Base-by-base conservation (phyloP, 768 basidiomycete genomes). In the Leccinum incarnatum region DNA sequence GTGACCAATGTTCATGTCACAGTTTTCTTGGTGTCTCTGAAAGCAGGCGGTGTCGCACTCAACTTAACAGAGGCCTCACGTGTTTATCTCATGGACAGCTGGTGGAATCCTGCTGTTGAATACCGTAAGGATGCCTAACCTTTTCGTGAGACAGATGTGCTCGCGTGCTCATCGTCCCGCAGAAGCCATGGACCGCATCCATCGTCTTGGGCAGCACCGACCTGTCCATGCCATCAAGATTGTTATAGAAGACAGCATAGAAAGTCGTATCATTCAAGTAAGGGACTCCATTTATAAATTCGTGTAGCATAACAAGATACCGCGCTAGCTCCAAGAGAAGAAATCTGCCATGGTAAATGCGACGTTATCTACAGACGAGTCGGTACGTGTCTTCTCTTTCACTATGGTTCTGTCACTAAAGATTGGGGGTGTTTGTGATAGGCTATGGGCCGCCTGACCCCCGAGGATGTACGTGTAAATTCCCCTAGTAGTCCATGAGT, bases 31-130 rank as follows among this genome's bases (percentile, higher is more conserved):
- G 93, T 99, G 67, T 91, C 89, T 62, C 78, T 99, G 69, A 98
- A 97, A 73, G 96, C 96, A 1, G 96, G 96, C 51, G 95, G 95
- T 71, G 94, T 94, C 4, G 93, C 92, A 3, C 79, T 96, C 52
- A 95, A 95, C 70, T 72, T 95, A 64, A 93, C 92, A 0, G 92
- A 93, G 71, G 95, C 95, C 0, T 93, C 91, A 34, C 89, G 92
- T 27, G 94, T 97, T 19, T 96, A 93, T 73, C 82, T 97, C 67
- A 96, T 98, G 94, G 96, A 96, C 70, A 91, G 89, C 63, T 96
- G 93, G 93, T 96, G 95, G 95, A 98, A 98, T 70, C 95, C 95
- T 7, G 94, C 94, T n/a, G 87, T 91, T 54, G 91, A 91, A 76
- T 93, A 82, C 67, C 89, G 90, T 91, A 71, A 76, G 90, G 80